Evolutionary conservation across 1,284 basidiomycete species (phyloP), one percentile per base, ranked within the genome.

Genomic region (Trametes hirsuta): DNA sequence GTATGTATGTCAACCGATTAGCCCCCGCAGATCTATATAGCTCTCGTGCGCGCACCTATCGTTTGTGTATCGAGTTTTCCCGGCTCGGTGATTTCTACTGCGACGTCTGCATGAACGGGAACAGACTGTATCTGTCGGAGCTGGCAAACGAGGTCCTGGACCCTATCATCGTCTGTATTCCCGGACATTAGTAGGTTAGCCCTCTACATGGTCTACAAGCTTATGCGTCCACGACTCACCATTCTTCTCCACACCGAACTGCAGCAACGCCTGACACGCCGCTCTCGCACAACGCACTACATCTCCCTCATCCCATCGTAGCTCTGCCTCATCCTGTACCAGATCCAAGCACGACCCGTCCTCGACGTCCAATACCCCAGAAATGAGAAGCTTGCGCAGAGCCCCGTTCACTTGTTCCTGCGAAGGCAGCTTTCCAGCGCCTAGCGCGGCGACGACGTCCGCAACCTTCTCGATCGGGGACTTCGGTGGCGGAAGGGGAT

Each of bases 171-270:
- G 55, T 74, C 82, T 59, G 35, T 37, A 42, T 0, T 41, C 34
- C n/a, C 45, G 18, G 18, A 18, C 18, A 39, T 21, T 9, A 57
- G 44, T 53, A 41, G 48, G 18, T 14, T 14, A 2, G 11, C 4
- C 34, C 0, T 10, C 12, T 9, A 21, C 8, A 37, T 4, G 30
- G 8, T 8, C 25, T 8, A 3, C 15, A 5, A 5, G 30, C 24
- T 14, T 10, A 36, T 46, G 37, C 34, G 42, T 60, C 14, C 30
- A 42, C 30, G 12, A 42, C 37, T 10, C 58, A 83, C 83, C 73
- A 60, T 84, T 84, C 66, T 83, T 83, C 65, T 83, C 81, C 63
- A 77, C 65, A 0, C 80, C 79, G 61, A 82, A 71, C 40, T 75
- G 72, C 35, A 80, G 56, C 3, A 76, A 8, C 10, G 77, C 72